Evolutionary conservation across 371 early-diverging fungal species (phyloP), one percentile per base, ranked within the genome.

Genomic region (Mortierella sp.): DNA sequence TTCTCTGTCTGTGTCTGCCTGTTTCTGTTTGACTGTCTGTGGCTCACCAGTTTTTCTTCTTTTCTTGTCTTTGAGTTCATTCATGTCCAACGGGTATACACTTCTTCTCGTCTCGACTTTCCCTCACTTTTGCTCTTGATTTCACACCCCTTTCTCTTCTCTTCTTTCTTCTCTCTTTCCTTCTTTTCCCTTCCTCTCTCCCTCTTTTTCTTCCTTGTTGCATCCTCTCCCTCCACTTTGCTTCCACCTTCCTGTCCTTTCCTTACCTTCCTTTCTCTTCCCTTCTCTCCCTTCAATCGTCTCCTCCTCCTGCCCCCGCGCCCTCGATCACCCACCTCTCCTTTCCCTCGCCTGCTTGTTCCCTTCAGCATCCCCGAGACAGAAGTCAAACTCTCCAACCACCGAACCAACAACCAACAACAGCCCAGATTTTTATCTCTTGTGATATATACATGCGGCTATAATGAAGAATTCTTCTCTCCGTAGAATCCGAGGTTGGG

Each of bases 211-310:
- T 41, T 53, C 52, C 22, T 48, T 61, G 48, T 47, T 70, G 19
- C 41, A 19, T 14, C 45, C 70, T 47, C 34, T 10, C n/a, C 40
- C 58, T 65, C 31, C 73, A 50, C 44, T 16, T n/a, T 37, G 10
- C 70, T 24, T 61, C 44, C 70, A 31, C 61, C 70, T 26, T 34
- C 37, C 71, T n/a, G 19, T 37, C 39, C 34, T 3, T 39, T 52
- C 63, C 45, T 44, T 31, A 13, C 45, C 61, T 39, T 47, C 13
- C 22, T 47, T 29, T 2, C 22, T 7, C 63, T 48, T 26, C 39
- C 40, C 5, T 8, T 24, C 22, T 16, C 61, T 37, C 2, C 8
- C 34, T 10, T 24, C 40, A 9, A 34, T 40, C 26, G 37, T 53
- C 34, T 50, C 50, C 48, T 3, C 58, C 14, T n/a, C n/a, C n/a